Evolutionary conservation across 2,329 filamentous ascomycete species (phyloP).

Genomic region (Aspergillus fischeri): DNA sequence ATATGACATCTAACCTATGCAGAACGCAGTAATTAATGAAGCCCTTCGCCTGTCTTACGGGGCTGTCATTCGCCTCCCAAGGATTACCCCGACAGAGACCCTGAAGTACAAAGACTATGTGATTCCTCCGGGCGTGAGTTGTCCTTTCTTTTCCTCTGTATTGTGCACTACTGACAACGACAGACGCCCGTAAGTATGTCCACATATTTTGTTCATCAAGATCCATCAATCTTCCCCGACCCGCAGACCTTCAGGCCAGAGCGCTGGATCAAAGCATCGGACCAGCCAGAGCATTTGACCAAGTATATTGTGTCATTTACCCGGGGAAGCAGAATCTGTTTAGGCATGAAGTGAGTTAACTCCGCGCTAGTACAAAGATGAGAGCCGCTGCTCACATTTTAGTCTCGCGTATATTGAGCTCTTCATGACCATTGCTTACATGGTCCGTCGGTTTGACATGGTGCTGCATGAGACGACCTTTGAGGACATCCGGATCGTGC

Average conservation of each 20-base stretch:
- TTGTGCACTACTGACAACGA: not conserved
- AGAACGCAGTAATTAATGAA: conserved; percentile 11
- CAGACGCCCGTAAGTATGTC: conserved; percentile 33
- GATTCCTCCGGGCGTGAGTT: conserved; percentile 23
- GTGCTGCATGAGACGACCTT: no score
- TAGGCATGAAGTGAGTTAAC: conserved; percentile 36
- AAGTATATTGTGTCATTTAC: conserved; percentile 32
- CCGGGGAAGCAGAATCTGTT: conserved; percentile 39
- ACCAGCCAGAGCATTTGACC: conserved; percentile 26
- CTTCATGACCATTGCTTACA: no score
- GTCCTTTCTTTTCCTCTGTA: not conserved
- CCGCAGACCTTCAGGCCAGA: conserved; percentile 28
- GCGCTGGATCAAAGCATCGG: conserved; percentile 25
- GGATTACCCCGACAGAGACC: conserved; percentile 4
- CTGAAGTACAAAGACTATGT: conserved; percentile 9
- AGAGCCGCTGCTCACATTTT: no score
- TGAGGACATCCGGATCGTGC: no score
- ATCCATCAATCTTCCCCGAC: conserved; percentile 28
- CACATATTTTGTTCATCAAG: conserved; percentile 25
- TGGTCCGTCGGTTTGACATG: no score
- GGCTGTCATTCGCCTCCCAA: conserved; percentile 5
- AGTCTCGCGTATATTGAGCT: no score
- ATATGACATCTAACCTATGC: not conserved
- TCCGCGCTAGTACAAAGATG: no score
- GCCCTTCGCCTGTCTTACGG: conserved; percentile 6